phyloP scores from a whole-genome alignment of 2,329 filamentous ascomycete species.

The Hirsutella thompsonii region DNA sequence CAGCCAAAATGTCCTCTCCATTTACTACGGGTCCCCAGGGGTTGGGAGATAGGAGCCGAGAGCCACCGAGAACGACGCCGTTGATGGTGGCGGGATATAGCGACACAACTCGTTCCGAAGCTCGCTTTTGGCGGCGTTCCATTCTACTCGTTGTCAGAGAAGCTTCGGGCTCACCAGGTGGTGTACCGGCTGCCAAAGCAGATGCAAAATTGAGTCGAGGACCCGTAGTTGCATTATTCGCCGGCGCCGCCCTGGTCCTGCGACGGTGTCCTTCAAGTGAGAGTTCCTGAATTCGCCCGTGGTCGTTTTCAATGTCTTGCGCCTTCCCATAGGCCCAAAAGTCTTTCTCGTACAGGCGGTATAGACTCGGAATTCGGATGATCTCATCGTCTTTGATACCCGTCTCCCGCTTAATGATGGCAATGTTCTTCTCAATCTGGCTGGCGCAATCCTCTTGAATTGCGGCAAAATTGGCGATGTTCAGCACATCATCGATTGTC shows the following conservation, averaged over 20 bases:
- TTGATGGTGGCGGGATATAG: conserved; percentile 11
- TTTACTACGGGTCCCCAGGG: conserved; percentile 15
- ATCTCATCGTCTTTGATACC: conserved; percentile 10
- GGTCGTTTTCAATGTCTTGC: neutral
- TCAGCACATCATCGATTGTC: conserved; percentile 3
- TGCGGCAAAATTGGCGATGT: neutral
- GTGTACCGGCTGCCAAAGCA: neutral
- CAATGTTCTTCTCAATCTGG: conserved; percentile 9
- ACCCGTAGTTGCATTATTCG: neutral
- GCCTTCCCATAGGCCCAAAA: neutral
- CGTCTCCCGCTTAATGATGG: conserved; percentile 10
- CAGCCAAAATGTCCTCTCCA: conserved; percentile 12
- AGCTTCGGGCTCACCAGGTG: no score
- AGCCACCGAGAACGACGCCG: conserved; percentile 9
- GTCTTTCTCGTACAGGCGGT: conserved; percentile 3
- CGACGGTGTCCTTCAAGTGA: neutral
- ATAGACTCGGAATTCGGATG: conserved; percentile 12
- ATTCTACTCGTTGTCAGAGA: neutral
- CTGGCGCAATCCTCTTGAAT: conserved; percentile 3
- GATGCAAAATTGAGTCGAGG: neutral
- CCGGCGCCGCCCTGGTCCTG: neutral
- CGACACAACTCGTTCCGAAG: conserved; percentile 3
- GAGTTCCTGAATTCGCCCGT: no score
- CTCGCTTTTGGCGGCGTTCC: neutral
- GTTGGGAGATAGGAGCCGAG: conserved; percentile 8